phyloP scores from a whole-genome alignment of 1,284 basidiomycete species.

The Dichomitus squalens region DNA sequence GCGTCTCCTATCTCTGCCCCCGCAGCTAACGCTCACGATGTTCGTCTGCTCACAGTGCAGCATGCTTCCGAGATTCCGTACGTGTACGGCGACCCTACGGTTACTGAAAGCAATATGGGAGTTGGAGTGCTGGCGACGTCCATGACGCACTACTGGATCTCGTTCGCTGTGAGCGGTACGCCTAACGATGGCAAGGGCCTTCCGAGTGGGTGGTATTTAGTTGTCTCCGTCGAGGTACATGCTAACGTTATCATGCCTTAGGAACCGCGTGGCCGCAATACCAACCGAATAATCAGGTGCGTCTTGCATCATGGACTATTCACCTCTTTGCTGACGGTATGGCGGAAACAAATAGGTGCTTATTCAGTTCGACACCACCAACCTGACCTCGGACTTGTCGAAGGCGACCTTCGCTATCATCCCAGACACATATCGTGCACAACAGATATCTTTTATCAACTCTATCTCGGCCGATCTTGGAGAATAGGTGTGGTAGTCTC shows the following conservation, averaged over 20 bases:
- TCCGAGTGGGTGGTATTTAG: slow-evolving; percentile 32
- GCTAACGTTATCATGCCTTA: neutral
- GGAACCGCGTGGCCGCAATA: slow-evolving; percentile 26
- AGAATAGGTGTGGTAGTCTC: neutral
- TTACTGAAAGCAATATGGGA: slow-evolving; percentile 26
- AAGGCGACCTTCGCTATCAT: slow-evolving; percentile 15
- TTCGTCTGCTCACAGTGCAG: slow-evolving; percentile 29
- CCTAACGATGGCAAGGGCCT: slow-evolving; percentile 51
- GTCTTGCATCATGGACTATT: neutral
- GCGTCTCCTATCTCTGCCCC: neutral
- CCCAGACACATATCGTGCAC: slow-evolving; percentile 17
- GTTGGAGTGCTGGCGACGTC: slow-evolving; percentile 34
- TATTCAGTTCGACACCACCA: slow-evolving; percentile 16
- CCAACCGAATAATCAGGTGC: slow-evolving; percentile 9
- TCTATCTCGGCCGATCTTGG: neutral
- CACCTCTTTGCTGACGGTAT: neutral
- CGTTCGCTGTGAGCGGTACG: slow-evolving; percentile 48
- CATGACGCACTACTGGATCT: slow-evolving; percentile 57
- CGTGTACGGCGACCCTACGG: slow-evolving; percentile 37
- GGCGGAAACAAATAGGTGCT: slow-evolving; percentile 6
- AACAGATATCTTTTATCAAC: slow-evolving; percentile 20
- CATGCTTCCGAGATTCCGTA: slow-evolving; percentile 45
- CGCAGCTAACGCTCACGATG: too few species aligned
- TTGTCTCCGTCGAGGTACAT: neutral
- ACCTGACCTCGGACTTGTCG: neutral